phyloP scores from a whole-genome alignment of 306 rosid genomes.

The Fragaria nilgerrensis region DNA sequence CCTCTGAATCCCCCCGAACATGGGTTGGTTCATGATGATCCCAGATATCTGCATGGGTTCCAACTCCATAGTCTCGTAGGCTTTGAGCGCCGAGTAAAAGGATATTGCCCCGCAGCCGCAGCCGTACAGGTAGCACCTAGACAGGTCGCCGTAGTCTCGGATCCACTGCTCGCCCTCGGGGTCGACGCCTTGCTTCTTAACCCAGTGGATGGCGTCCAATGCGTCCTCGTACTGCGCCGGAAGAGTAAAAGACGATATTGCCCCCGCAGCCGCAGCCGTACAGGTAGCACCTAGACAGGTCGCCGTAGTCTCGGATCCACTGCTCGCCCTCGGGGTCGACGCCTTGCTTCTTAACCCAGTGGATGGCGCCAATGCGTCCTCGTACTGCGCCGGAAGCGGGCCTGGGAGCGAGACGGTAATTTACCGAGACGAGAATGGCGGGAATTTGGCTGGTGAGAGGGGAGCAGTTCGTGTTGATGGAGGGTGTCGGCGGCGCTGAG shows the following conservation, averaged over 20 bases:
- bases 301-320: slow-evolving; percentile 66
- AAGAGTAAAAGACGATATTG: slow-evolving; percentile 48
- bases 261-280: slow-evolving; percentile 53
- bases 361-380: slow-evolving; percentile 33
- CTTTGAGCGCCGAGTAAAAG: slow-evolving; percentile 31
- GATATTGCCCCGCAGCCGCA: slow-evolving; percentile 53
- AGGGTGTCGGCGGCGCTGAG: neutral
- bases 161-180: slow-evolving; percentile 57
- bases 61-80: neutral
- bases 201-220: slow-evolving; percentile 43
- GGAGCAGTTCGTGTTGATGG: slow-evolving; percentile 19
- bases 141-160: slow-evolving; percentile 55
- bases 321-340: slow-evolving; percentile 35
- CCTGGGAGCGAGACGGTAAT: slow-evolving; percentile 44
- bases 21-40: slow-evolving; percentile 65
- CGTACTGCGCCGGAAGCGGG: slow-evolving; percentile 44
- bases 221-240: slow-evolving; percentile 47
- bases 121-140: slow-evolving; percentile 57
- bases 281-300: slow-evolving; percentile 53
- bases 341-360: slow-evolving; percentile 46
- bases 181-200: slow-evolving; percentile 27
- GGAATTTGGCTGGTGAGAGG: slow-evolving; percentile 34
- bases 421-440: slow-evolving; percentile 42
- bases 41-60: slow-evolving; percentile 52
- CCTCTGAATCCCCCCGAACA: slow-evolving; percentile 59